Evolutionary conservation across 306 rosid genomes (phyloP), one percentile per base, ranked within the genome.

Genomic region (Cicer pinnatifidum): DNA sequence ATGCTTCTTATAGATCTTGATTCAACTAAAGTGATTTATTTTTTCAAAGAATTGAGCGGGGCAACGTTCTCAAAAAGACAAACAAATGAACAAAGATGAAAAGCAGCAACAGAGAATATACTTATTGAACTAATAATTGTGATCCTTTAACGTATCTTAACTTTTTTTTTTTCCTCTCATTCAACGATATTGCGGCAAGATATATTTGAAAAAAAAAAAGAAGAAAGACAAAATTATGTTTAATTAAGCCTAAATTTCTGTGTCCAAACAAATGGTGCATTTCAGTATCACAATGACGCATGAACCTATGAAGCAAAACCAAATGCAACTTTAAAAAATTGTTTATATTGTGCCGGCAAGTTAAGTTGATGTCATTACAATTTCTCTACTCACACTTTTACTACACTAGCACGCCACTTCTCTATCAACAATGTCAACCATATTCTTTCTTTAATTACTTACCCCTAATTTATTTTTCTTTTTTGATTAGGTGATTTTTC

Each of bases 281-380:
- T 51, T 67, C 28, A 12, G 41, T 61, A 57, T 50, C 75, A 67
- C 44, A 50, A 4, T 72, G 69, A 53, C 50, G 37, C 48, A 41
- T 11, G 41, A 35, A 41, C 35, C 20, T 12, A 59, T 69, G 73
- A 62, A 45, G 63, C 19, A 11, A 69, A 11, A 74, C 63, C 72
- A 6, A 62, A 54, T 78, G 78, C 52, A 77, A 44, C n/a, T 23
- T 43, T 5, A 11, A 20, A 2, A 44, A 11, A 33, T 13, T 13
- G 60, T 48, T 65, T 76, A 66, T 75, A 44, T 15, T 76, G 33
- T 28, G 87, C 85, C 85, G 85, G 87, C 85, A 76, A 61, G 9
- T 9, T 7, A 15, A 7, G 60, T 81, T 41, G 8, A 46, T 41
- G 74, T 59, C 67, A 16, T 59, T 8, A 33, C 9, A 39, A 51